Evolutionary conservation across 345 rosid genomes (phyloP), one percentile per base, ranked within the genome.

Genomic region (Cardamine chenopodiifolia): DNA sequence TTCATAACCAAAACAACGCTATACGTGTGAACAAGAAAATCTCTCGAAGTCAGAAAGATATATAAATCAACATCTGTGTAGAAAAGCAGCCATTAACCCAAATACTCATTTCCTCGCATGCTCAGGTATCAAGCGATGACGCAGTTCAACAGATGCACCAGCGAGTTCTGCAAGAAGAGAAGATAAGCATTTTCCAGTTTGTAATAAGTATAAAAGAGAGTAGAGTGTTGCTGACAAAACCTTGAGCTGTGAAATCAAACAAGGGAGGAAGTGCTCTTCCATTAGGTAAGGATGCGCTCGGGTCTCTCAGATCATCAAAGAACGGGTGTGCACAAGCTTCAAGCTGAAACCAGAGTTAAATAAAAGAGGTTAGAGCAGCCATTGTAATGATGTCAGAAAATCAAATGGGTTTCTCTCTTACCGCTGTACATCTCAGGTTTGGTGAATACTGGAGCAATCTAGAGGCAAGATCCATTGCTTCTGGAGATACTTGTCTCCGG

Each of bases 291-390:
- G 91, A 82, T 35, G 89, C 86, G 69, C 76, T 85, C 13, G 98
- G 97, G 57, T 89, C 85, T 78, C 99, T 84, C 76, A 96, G 69
- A 78, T 85, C 91, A 83, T 96, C 87, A 39, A 96, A 96, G 90
- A 96, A 96, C 1, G 97, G 92, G 74, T 96, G 99, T 15, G 97
- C 93, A 77, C 99, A 96, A 25, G 97, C 99, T 82, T 92, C 98
- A 87, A 96, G 74, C 99, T 96, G 87, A 80, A 77, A 61, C 68
- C 62, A 71, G n/a, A 53, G 73, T 49, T n/a, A 64, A 15, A 7
- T 12, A 8, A 39, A 54, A 54, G 18, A 35, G 14, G 20, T 48
- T 73, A 18, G 19, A 62, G 50, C 29, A 62, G 52, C 29, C 62
- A 52, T 61, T 68, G 11, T n/a, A 20, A n/a, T 57, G 54, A 14